phyloP scores from a whole-genome alignment of 768 basidiomycete species.

The Stropharia rugosoannulata region DNA sequence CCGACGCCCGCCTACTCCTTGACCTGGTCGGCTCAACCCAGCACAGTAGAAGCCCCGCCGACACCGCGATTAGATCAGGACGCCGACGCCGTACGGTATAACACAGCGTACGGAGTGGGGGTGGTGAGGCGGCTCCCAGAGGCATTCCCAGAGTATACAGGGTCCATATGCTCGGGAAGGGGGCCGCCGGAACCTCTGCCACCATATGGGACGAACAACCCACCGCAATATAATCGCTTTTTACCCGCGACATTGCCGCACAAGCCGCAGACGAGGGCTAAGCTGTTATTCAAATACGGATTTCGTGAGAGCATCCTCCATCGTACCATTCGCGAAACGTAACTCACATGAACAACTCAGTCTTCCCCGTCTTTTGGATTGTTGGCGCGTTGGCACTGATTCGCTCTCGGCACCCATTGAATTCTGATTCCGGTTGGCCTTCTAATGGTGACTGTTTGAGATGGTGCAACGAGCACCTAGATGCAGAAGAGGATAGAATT shows the following conservation, averaged over 20 bases:
- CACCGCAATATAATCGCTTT: slow-evolving; percentile 13
- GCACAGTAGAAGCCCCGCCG: neutral
- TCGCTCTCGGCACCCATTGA: slow-evolving; percentile 8
- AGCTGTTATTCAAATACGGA: slow-evolving; percentile 16
- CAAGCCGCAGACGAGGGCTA: slow-evolving; percentile 16
- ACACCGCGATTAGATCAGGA: neutral
- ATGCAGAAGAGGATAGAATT: slow-evolving; percentile 12
- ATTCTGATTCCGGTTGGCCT: slow-evolving; percentile 9
- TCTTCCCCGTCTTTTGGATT: slow-evolving; percentile 18
- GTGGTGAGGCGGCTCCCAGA: slow-evolving; percentile 13
- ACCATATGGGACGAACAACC: slow-evolving; percentile 15
- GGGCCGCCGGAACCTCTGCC: slow-evolving; percentile 13
- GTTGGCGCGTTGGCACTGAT: slow-evolving; percentile 16
- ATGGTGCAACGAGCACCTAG: slow-evolving; percentile 15
- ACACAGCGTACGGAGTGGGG: slow-evolving; percentile 11
- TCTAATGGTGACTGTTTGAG: slow-evolving; percentile 7
- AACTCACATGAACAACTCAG: neutral
- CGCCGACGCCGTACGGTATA: slow-evolving; percentile 9
- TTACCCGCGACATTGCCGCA: slow-evolving; percentile 1
- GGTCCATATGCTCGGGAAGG: slow-evolving; percentile 8
- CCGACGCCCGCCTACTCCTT: neutral
- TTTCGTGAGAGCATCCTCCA: slow-evolving; percentile 11
- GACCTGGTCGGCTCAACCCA: neutral
- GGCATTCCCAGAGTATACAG: slow-evolving; percentile 10
- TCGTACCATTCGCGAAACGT: neutral